phyloP scores from a whole-genome alignment of 352 stramenopile genomes.

The Blastocystis sp. region DNA sequence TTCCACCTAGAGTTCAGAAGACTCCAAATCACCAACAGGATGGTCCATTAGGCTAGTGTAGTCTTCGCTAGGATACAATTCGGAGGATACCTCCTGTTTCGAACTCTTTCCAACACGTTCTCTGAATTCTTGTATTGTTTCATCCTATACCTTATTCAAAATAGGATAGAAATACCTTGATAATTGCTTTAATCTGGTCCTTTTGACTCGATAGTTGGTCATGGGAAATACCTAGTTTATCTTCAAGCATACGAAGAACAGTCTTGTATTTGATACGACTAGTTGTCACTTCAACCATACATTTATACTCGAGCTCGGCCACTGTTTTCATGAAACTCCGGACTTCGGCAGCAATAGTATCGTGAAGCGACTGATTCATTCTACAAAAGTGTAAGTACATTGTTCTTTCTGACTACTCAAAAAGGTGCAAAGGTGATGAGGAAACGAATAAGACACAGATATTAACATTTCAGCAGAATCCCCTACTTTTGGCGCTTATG shows the following conservation, averaged over 20 bases:
- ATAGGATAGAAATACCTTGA: slow-evolving; percentile 2
- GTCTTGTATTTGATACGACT: slow-evolving; percentile 31
- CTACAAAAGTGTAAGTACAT: slow-evolving; percentile 5
- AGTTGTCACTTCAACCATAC: not conserved
- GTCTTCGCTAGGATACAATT: not conserved
- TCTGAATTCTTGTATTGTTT: not conserved
- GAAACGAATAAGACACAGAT: not conserved
- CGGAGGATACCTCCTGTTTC: not conserved
- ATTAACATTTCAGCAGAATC: slow-evolving; percentile 11
- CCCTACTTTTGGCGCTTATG: not conserved
- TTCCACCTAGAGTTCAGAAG: not conserved
- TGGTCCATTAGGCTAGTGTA: not conserved
- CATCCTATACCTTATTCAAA: not conserved
- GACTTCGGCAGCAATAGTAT: not conserved
- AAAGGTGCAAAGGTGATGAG: not conserved
- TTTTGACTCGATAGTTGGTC: slow-evolving; percentile 4
- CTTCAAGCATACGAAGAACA: slow-evolving; percentile 24
- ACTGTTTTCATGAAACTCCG: slow-evolving; percentile 5
- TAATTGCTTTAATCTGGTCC: slow-evolving; percentile 41
- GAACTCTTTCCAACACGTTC: not conserved
- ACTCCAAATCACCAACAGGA: not conserved
- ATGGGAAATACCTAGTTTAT: not conserved
- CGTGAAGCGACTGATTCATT: not conserved
- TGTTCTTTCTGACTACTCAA: not conserved
- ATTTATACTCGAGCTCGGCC: not conserved